Conservation (phyloP, 148 eudicot genomes). For the Persicaria maculosa region DNA sequence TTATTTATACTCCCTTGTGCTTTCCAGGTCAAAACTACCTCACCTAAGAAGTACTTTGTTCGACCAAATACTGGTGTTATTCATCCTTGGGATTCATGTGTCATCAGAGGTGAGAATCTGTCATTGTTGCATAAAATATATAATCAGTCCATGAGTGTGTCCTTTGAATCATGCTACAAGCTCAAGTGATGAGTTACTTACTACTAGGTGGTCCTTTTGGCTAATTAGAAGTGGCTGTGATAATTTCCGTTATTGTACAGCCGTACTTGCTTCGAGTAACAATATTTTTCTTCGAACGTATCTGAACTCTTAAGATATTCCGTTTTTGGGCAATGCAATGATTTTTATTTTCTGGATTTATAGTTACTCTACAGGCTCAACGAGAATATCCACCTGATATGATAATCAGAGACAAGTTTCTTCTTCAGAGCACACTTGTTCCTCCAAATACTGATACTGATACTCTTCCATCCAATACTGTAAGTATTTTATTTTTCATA, state of each 20-base stretch:
- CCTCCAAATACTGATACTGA: slow-evolving; percentile 55
- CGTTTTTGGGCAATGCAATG: slow-evolving; percentile 6
- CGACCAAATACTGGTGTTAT: slow-evolving; percentile 91
- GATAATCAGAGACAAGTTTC: slow-evolving; percentile 90
- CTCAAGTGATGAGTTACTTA: not conserved
- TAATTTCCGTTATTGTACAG: not conserved
- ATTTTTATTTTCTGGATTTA: slow-evolving; percentile 20
- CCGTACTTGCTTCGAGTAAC: not conserved
- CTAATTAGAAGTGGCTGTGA: not conserved
- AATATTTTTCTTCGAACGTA: not conserved
- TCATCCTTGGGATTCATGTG: slow-evolving; percentile 78
- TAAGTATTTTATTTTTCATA: slow-evolving; percentile 28
- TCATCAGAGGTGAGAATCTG: slow-evolving; percentile 62
- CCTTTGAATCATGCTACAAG: not conserved
- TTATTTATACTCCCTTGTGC: slow-evolving; percentile 2
- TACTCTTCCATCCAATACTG: slow-evolving; percentile 67
- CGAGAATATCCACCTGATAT: slow-evolving; percentile 69
- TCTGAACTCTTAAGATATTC: not conserved
- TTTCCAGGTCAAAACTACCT: slow-evolving; percentile 83
- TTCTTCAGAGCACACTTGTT: slow-evolving; percentile 72
- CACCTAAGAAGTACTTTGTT: slow-evolving; percentile 88
- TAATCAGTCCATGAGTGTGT: not conserved
- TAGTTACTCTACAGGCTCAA: slow-evolving; percentile 93
- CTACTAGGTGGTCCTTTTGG: not conserved
- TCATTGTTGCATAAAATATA: not conserved